Evolutionary conservation across 192 early-diverging fungal genomes (phyloP).

Genomic region (Fimicolochytrium jonesii): DNA sequence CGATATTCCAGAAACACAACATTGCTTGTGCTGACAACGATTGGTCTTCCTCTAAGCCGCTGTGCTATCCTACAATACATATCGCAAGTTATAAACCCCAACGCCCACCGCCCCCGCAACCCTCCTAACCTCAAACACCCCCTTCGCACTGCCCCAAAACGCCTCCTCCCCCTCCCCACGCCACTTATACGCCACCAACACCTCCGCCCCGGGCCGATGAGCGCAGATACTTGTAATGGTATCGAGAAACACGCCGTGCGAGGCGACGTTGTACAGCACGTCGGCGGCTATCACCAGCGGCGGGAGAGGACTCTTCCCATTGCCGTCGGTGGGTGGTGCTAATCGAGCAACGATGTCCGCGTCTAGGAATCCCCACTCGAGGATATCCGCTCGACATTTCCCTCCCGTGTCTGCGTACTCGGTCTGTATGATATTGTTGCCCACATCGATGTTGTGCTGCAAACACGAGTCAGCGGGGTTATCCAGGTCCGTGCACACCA

Average conservation of each 20-base stretch:
- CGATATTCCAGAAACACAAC: too few species aligned
- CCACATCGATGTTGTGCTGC: neutral
- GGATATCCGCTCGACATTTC: too few species aligned
- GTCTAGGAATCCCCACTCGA: constrained; percentile 2
- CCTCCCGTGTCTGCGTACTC: too few species aligned
- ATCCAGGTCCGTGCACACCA: constrained; percentile 9
- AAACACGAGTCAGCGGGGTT: neutral
- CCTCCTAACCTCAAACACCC: neutral
- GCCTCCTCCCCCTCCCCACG: constrained; percentile 3
- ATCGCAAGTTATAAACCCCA: too few species aligned
- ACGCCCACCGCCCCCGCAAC: neutral
- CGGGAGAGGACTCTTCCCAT: neutral
- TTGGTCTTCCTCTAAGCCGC: too few species aligned
- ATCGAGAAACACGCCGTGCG: constrained; percentile 8
- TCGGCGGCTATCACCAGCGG: constrained; percentile 4
- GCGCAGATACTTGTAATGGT: neutral
- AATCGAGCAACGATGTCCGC: neutral
- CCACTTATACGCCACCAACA: constrained; percentile 13
- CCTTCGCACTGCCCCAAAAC: neutral
- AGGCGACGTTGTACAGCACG: constrained; percentile 16
- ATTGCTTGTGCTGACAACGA: too few species aligned
- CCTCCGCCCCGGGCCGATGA: neutral
- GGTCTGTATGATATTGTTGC: neutral
- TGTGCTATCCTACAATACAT: too few species aligned
- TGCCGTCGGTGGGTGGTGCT: neutral